These are phyloP conservation scores for Testicularia cyperi DNA, from an alignment of 1,284 basidiomycete genomes.

Conservation along the genomic window DNA sequence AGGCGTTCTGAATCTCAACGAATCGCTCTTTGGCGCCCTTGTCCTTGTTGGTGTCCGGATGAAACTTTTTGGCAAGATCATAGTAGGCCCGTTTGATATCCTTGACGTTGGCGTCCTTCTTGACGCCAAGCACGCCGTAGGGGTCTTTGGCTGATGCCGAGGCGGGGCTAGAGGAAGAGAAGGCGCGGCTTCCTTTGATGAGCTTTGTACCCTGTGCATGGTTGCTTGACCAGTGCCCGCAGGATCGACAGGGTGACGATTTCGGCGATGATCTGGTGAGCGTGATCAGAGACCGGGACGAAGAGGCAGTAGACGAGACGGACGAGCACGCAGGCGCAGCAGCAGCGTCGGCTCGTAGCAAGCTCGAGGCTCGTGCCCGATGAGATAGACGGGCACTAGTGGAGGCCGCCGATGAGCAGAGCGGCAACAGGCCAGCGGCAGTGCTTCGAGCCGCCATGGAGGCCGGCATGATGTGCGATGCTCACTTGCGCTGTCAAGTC, in stretches of 20 bases:
- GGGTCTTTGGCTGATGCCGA: conserved; percentile 72
- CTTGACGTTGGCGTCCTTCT: conserved; percentile 75
- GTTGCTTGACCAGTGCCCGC: conserved; percentile 7
- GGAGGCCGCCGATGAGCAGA: conserved; percentile 4
- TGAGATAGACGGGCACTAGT: conserved; percentile 1
- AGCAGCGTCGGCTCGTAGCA: no score
- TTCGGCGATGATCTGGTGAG: conserved; percentile 6
- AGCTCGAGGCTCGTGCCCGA: not conserved
- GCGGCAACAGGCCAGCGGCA: conserved; percentile 14
- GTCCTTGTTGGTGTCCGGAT: conserved; percentile 96
- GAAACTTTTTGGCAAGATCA: conserved; percentile 95
- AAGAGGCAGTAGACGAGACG: no score
- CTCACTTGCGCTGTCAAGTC: no score
- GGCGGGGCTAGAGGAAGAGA: conserved; percentile 8
- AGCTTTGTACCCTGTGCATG: no score
- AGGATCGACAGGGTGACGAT: conserved; percentile 11
- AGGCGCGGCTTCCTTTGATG: no score
- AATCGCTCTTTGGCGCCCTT: conserved; percentile 88
- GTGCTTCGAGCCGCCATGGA: conserved; percentile 15
- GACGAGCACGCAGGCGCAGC: no score
- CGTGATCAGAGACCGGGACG: conserved; percentile 24
- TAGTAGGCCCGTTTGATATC: conserved; percentile 99
- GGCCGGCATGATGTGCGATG: not conserved
- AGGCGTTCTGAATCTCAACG: conserved; percentile 93
- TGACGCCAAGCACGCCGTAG: conserved; percentile 85